These are phyloP conservation scores for Lactifluus piperatus DNA, from an alignment of 768 basidiomycete species.

Conservation along the genomic window DNA sequence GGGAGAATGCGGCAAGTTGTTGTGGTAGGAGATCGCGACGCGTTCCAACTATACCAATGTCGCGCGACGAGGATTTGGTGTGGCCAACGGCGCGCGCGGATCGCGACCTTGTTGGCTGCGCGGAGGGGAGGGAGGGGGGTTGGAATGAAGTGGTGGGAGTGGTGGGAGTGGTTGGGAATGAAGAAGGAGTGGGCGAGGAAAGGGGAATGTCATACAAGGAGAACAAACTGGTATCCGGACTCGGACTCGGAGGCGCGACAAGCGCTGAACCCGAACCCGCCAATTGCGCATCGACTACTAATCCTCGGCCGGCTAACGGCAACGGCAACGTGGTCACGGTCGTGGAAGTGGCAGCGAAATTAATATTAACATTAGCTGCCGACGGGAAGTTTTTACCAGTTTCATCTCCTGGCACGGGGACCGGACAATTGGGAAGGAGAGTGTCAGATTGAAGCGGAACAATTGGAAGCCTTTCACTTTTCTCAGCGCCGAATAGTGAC, in stretches of 20 bases:
- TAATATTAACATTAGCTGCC: neutral
- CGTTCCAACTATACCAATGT: constrained; percentile 45
- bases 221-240: neutral
- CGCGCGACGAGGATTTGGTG: constrained; percentile 36
- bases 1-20: constrained; percentile 11
- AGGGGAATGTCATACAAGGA: neutral
- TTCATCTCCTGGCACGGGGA: neutral
- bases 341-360: too few relatives aligned
- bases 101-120: neutral
- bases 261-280: constrained; percentile 5
- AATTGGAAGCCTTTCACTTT: neutral
- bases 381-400: neutral
- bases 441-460: neutral
- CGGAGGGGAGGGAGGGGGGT: neutral
- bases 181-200: constrained; percentile 25
- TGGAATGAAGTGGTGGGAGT: neutral
- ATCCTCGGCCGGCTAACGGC: neutral
- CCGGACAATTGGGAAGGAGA: too few relatives aligned
- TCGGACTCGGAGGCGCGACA: constrained; percentile 2
- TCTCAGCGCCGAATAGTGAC: neutral
- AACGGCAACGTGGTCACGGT: constrained; percentile 1
- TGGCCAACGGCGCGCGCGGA: constrained; percentile 11
- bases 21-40: constrained; percentile 26
- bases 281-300: constrained; percentile 9
- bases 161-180: constrained; percentile 30